A percentile compares a stretch with the other conserved stretches of the same genome.
Conservation (phyloP, 108 stramenopile species). For the Chaetoceros tenuissimus region DNA sequence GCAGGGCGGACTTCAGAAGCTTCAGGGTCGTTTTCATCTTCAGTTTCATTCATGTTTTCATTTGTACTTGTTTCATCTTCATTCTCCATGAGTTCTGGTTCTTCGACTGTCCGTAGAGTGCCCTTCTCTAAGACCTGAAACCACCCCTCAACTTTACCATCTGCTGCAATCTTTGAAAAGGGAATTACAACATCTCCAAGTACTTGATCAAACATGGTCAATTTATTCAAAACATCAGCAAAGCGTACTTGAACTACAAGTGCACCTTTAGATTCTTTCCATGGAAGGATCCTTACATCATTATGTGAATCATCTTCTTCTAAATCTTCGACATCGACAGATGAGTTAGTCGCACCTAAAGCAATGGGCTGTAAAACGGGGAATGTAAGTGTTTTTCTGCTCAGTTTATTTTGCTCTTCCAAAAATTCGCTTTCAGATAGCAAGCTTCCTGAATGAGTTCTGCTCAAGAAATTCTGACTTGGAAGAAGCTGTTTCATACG, state of each 20-base stretch:
- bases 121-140: conserved; percentile 54
- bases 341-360: not conserved
- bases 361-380: conserved; percentile 54
- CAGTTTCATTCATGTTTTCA: not conserved
- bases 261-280: conserved; percentile 54
- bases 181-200: conserved; percentile 73
- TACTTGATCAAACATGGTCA: conserved; percentile 54
- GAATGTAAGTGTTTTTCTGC: conserved; percentile 19
- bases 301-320: conserved; percentile 7
- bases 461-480: conserved; percentile 17
- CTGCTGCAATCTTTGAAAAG: conserved; percentile 38
- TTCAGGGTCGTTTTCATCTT: not conserved
- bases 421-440: not conserved
- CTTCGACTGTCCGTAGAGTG: conserved; percentile 12
- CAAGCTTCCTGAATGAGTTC: not conserved
- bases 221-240: conserved; percentile 40
- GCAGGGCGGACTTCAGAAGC: conserved; percentile 1
- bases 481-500: conserved; percentile 59
- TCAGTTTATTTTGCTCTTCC: not conserved
- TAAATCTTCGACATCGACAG: conserved; percentile 1
- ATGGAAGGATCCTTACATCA: conserved; percentile 30
- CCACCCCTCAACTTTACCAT: conserved; percentile 60
- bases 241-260: conserved; percentile 64
- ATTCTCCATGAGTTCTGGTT: not conserved
- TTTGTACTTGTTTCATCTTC: not conserved